phyloP scores from a whole-genome alignment of 2,329 filamentous ascomycete species.

The Alternaria brassicicola region DNA sequence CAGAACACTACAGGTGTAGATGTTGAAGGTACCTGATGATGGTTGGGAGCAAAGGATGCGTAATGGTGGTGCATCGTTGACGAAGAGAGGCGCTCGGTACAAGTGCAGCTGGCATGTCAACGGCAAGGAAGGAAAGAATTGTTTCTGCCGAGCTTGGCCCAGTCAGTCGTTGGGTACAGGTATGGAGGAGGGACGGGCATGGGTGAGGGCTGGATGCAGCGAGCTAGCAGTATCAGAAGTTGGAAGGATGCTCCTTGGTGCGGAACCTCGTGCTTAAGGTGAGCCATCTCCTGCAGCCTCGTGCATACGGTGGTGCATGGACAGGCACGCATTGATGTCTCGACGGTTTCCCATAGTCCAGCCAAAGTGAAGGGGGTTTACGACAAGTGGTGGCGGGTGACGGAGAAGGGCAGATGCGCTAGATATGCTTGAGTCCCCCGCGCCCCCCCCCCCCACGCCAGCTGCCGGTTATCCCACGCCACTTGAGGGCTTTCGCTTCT shows the following conservation, averaged over 20 bases:
- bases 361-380: constrained; percentile 16
- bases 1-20: not conserved
- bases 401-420: not conserved
- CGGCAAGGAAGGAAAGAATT: not conserved
- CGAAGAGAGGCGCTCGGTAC: not conserved
- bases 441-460: constrained; percentile 12
- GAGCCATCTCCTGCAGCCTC: constrained; percentile 15
- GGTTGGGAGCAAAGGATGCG: not conserved
- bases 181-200: not conserved
- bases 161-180: not conserved
- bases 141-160: not conserved
- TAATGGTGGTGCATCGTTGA: not conserved
- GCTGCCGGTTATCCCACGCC: constrained; percentile 15
- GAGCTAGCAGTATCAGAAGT: not conserved
- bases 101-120: not conserved
- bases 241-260: not conserved
- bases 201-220: not conserved
- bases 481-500: constrained; percentile 15
- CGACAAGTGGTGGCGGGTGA: constrained; percentile 18
- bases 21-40: not conserved
- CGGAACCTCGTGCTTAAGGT: constrained; percentile 7
- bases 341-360: not conserved
- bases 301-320: constrained; percentile 14
- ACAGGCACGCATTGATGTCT: constrained; percentile 20
- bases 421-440: not conserved